These are phyloP conservation scores for Cystofilobasidium macerans DNA, from an alignment of 768 basidiomycete genomes.

Conservation along the genomic window DNA sequence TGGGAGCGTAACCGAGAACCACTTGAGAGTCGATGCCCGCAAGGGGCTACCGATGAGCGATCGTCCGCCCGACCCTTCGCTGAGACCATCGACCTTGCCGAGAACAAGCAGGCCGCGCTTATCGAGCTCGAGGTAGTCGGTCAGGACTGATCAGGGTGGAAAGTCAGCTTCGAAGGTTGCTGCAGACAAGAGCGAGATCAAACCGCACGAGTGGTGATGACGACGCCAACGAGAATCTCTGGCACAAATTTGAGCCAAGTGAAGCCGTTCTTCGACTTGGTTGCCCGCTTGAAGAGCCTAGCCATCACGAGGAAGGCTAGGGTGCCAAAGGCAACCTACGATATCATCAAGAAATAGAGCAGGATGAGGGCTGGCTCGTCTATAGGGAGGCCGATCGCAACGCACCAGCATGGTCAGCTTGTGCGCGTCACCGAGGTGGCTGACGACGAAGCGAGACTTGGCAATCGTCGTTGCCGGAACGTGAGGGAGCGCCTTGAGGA, in stretches of 20 bases:
- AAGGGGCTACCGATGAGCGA: constrained; percentile 55
- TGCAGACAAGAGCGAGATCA: constrained; percentile 15
- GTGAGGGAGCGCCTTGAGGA: constrained; percentile 26
- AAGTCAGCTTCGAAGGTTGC: background rate
- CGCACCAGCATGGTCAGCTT: constrained; percentile 53
- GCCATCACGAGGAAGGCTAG: constrained; percentile 55
- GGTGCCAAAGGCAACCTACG: constrained; percentile 51
- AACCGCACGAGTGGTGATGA: constrained; percentile 63
- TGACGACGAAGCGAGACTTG: constrained; percentile 64
- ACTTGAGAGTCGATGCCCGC: constrained; percentile 48
- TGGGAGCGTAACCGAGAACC: constrained; percentile 54
- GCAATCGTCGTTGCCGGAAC: constrained; percentile 49
- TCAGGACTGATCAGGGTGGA: constrained; percentile 47
- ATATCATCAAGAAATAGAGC: background rate
- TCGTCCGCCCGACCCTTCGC: background rate
- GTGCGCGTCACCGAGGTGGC: constrained; percentile 46
- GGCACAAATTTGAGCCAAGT: constrained; percentile 69
- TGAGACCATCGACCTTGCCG: constrained; percentile 51
- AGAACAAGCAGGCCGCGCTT: constrained; percentile 68
- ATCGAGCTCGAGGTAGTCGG: constrained; percentile 61
- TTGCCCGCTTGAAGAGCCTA: constrained; percentile 39
- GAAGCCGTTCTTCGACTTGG: constrained; percentile 39
- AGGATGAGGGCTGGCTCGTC: background rate
- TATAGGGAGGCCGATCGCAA: background rate
- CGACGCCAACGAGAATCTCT: constrained; percentile 79